Evolutionary conservation across 768 basidiomycete genomes (phyloP), one percentile per base, ranked within the genome.

Genomic region (Tylopilus intermedius): DNA sequence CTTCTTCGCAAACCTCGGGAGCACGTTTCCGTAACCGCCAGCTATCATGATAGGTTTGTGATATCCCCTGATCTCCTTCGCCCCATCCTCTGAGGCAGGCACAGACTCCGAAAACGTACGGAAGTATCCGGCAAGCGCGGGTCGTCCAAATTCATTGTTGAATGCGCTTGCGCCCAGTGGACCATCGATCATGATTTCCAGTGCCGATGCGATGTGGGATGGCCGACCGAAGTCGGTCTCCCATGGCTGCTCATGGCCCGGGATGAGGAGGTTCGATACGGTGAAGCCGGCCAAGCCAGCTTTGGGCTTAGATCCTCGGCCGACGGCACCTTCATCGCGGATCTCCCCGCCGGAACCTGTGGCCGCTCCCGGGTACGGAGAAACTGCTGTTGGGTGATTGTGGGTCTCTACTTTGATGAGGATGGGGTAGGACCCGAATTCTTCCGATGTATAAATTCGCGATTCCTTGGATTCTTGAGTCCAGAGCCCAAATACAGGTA

Each of bases 11-110:
- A 90, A 94, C 57, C 79, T 72, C 5, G 88, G 85, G 14, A 91
- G 84, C 38, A 98, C 94, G 63, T 89, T 97, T 5, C 96, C 96
- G 57, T 94, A 83, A 24, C 96, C 96, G 18, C 96, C 96, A 8
- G 96, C 95, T 58, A 99, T 88, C 96, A 99, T 99, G 75, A 99
- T 96, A 13, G 96, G 96, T 69, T 99, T 99, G 74, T 98, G 96
- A 70, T 97, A 99, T 0, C 96, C 96, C 49, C 94, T 74, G n/a
- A 93, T 72, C 67, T 92, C 88, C 60, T 69, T 58, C 47, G 65
- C 56, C 4, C 76, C 77, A 37, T 80, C 80, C 33, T 69, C 66
- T 8, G 75, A 71, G 29, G 81, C 66, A 21, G 84, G 78, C 1
- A 93, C 77, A 42, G 80, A 78, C 69, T 96, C 90, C 10, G 86